Evolutionary conservation across 441 rosid species (phyloP), one percentile per base, ranked within the genome.

Genomic region (Populus tomentosa): DNA sequence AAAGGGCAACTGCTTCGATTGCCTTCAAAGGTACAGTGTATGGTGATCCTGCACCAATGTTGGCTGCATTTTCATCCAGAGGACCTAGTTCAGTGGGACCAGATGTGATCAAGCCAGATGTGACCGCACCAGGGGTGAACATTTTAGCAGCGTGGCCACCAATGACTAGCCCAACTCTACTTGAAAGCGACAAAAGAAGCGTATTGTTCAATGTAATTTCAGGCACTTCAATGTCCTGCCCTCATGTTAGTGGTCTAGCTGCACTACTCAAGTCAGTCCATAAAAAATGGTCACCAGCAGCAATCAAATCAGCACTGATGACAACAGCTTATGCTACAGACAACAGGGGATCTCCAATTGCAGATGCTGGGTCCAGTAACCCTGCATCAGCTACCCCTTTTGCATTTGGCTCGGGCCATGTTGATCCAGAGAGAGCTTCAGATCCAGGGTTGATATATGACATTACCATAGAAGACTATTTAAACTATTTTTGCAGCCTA

Each of bases 201-300:
- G 87, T 89, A 11, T 85, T 84, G 50, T 93, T 91, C 69, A 90
- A 93, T 67, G 86, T 92, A 14, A 75, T 89, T 35, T 93, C 99
- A 59, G 98, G 98, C 70, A 95, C 98, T 13, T 92, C 97, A 80
- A 95, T 95, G 99, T 90, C 98, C 35, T 97, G 95, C 75, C 96
- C 99, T 77, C 99, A 93, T 84, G 75, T 93, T 70, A 89, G 93
- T 50, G 98, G 99, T 35, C 81, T 95, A 53, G 96, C 96, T 50
- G 97, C 96, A 67, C 74, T 92, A 69, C 82, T 93, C 66, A 93
- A 89, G 81, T 95, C 92, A 53, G 91, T 82, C 72, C 95, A 90
- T 59, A 84, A 83, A 67, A 77, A 80, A 18, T 91, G 93, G 84
- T 89, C 95, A 68, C 97, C 98, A 42, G 86, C 98, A 53, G 97